phyloP scores from a whole-genome alignment of 1,284 basidiomycete genomes.

The Cutaneotrichosporon mucoides region DNA sequence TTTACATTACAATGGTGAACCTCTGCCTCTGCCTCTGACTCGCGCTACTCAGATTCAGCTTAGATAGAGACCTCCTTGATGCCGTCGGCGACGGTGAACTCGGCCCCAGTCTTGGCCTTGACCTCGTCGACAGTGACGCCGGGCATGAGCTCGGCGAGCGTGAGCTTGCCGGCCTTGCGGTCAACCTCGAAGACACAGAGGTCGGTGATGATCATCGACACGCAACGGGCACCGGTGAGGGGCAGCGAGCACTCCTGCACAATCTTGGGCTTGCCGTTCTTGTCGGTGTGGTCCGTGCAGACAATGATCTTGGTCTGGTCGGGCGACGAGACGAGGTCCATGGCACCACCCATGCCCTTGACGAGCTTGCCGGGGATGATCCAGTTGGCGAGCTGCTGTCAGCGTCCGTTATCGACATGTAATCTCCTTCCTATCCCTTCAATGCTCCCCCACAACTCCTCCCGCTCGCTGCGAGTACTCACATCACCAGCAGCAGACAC shows the following conservation, averaged over 20 bases:
- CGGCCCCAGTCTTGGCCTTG: slow-evolving; percentile 71
- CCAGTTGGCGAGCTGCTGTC: slow-evolving; percentile 69
- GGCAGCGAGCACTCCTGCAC: slow-evolving; percentile 77
- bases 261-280: slow-evolving; percentile 79
- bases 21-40: too few species aligned
- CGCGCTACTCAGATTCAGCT: background rate
- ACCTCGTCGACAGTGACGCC: slow-evolving; percentile 79
- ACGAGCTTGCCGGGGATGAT: slow-evolving; percentile 94
- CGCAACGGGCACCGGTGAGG: slow-evolving; percentile 77
- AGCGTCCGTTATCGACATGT: background rate
- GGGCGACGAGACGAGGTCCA: slow-evolving; percentile 92
- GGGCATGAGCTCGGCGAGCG: slow-evolving; percentile 71
- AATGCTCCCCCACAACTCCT: background rate
- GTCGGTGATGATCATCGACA: slow-evolving; percentile 89
- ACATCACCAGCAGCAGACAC: slow-evolving; percentile 78
- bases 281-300: slow-evolving; percentile 17
- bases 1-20: background rate
- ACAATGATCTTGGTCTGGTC: slow-evolving; percentile 63
- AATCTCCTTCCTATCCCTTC: too few species aligned
- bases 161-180: slow-evolving; percentile 64
- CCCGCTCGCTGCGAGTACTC: background rate
- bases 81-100: slow-evolving; percentile 55
- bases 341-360: slow-evolving; percentile 89
- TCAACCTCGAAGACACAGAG: slow-evolving; percentile 78
- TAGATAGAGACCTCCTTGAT: slow-evolving; percentile 13